Conservation (phyloP, 1,284 basidiomycete genomes). For the Mycosarcoma mackinlayi region DNA sequence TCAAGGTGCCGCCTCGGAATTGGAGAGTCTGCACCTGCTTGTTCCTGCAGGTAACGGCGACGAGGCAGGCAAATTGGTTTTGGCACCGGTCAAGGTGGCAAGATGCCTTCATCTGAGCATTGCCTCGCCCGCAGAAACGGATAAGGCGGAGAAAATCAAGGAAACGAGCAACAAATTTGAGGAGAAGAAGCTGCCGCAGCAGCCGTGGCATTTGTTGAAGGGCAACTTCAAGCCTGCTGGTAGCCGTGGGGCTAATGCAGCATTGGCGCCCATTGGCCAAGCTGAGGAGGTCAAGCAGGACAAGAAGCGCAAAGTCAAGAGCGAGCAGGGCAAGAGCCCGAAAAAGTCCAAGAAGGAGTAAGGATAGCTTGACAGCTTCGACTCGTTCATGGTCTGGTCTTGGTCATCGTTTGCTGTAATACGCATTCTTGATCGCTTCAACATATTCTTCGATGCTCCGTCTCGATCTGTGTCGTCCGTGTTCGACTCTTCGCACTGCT, state of each 20-base stretch:
- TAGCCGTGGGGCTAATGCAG: constrained; percentile 6
- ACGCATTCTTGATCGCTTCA: too few species aligned
- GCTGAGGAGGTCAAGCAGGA: constrained; percentile 25
- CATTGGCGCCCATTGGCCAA: constrained; percentile 12
- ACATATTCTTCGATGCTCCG: too few species aligned
- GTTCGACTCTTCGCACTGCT: too few species aligned
- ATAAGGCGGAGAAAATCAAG: constrained; percentile 15
- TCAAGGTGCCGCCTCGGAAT: constrained; percentile 45
- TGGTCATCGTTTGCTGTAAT: neutral
- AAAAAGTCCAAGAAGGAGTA: constrained; percentile 52
- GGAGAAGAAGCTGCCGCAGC: constrained; percentile 40
- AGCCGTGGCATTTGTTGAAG: constrained; percentile 57
- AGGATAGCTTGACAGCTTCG: neutral
- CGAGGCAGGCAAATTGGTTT: constrained; percentile 29
- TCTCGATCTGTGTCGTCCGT: too few species aligned
- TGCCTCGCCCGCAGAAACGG: constrained; percentile 33
- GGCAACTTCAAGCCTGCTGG: constrained; percentile 38
- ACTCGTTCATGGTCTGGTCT: too few species aligned
- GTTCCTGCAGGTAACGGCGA: constrained; percentile 32
- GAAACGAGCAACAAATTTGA: constrained; percentile 21
- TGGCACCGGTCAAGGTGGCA: constrained; percentile 28
- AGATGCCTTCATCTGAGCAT: constrained; percentile 40
- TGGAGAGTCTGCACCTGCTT: constrained; percentile 42
- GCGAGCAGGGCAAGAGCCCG: constrained; percentile 22
- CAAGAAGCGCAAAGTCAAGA: constrained; percentile 46